Conservation (phyloP, 441 rosid species). For the Gossypium lobatum region DNA sequence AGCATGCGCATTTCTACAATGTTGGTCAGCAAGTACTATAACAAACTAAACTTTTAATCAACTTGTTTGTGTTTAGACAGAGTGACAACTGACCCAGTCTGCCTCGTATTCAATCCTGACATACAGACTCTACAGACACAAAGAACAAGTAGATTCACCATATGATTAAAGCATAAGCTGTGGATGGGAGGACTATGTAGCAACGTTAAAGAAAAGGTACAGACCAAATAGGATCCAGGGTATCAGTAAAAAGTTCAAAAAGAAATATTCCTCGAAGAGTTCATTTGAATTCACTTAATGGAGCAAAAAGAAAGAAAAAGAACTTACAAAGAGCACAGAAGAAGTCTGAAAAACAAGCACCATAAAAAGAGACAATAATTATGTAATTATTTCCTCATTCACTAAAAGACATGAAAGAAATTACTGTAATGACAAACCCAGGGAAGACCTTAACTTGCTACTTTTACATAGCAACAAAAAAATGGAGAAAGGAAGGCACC, state of each 20-base stretch:
- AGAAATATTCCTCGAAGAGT: background rate
- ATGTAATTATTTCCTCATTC: background rate
- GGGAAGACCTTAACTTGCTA: background rate
- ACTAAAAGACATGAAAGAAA: conserved; percentile 3
- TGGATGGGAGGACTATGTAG: background rate
- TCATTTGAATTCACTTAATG: background rate
- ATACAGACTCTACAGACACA: background rate
- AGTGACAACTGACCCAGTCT: background rate
- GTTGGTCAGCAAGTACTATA: background rate
- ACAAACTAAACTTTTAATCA: conserved; percentile 5
- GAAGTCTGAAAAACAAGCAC: background rate
- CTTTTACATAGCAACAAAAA: background rate
- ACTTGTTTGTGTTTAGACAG: background rate
- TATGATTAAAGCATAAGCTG: background rate
- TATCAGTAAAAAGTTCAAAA: background rate
- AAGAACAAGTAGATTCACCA: conserved; percentile 4
- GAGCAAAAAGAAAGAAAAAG: background rate
- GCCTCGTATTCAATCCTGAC: background rate
- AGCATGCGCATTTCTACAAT: background rate
- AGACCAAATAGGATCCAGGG: background rate
- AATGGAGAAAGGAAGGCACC: background rate
- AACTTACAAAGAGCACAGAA: background rate
- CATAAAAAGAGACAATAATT: background rate
- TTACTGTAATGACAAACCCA: background rate
- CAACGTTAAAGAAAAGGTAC: background rate